Conservation (phyloP, 2,329 filamentous ascomycete species). For the Orbilia brochopaga region DNA sequence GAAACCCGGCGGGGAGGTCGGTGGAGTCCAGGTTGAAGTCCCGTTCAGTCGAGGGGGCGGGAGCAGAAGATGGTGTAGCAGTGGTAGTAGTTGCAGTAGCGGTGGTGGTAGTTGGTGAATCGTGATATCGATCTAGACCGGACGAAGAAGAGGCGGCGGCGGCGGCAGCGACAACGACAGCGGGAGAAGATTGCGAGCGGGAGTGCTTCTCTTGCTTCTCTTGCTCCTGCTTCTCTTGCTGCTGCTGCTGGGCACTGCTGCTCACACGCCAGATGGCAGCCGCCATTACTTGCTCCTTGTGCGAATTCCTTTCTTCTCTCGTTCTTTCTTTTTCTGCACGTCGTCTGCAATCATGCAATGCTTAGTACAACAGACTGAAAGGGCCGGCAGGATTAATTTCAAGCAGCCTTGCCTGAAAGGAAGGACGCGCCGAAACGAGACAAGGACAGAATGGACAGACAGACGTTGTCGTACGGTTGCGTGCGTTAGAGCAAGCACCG, state of each 20-base stretch:
- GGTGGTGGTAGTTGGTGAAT: not conserved
- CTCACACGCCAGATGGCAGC: constrained; percentile 48
- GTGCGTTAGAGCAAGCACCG: constrained; percentile 2
- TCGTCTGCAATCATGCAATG: not conserved
- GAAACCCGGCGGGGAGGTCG: constrained; percentile 7
- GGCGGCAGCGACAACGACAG: constrained; percentile 6
- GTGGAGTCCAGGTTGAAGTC: constrained; percentile 6
- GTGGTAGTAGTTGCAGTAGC: not conserved
- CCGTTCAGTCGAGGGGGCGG: constrained; percentile 16
- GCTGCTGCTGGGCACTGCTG: constrained; percentile 11
- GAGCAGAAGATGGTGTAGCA: constrained; percentile 15
- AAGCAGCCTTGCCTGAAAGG: constrained; percentile 12
- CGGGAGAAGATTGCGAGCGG: constrained; percentile 47
- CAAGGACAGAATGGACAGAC: constrained; percentile 6
- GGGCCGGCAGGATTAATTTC: not conserved
- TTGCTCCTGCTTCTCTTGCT: constrained; percentile 10
- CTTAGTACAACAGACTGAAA: not conserved
- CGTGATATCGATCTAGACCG: constrained; percentile 7
- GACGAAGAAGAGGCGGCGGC: not conserved
- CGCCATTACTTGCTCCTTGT: constrained; percentile 23
- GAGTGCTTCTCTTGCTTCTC: constrained; percentile 19
- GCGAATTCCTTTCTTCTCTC: not conserved
- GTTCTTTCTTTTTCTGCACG: constrained; percentile 6
- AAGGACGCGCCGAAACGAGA: constrained; percentile 41
- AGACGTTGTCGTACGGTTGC: not conserved